Evolutionary conservation across 441 rosid genomes (phyloP), one percentile per base, ranked within the genome.

Genomic region (Jatropha multifida): DNA sequence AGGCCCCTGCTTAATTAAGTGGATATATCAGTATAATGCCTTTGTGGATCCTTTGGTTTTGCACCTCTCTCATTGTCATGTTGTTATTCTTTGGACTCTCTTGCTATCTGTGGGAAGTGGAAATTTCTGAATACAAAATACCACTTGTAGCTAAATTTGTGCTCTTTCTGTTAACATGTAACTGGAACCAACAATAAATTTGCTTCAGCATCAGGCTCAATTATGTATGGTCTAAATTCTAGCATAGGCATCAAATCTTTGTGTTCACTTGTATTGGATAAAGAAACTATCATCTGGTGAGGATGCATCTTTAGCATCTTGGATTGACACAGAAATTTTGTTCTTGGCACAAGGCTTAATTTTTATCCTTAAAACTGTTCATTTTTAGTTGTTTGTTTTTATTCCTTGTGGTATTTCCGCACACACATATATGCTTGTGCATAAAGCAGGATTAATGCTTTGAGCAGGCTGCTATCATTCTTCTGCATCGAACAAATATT

Each of bases 51-150:
- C 55, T 4, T 75, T 37, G 48, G 15, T 26, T 61, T 68, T 59
- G 18, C 61, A 27, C 60, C 51, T 40, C 55, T 20, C 23, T 51
- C 46, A 6, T 17, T 56, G 10, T 40, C 38, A 41, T 5, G 14
- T 37, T 4, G 32, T 44, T 42, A 48, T 14, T 4, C 15, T 59
- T 37, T 32, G 60, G 46, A n/a, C n/a, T 42, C 38, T 18, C 65
- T n/a, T 27, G 56, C 65, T 66, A 17, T 26, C n/a, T 48, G 17
- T 15, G 13, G 71, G 26, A 59, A 67, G 66, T 40, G 41, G 59
- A 59, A 66, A 38, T 20, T 58, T 60, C 46, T 32, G 38, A 58
- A 27, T 37, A 66, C 48, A 68, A 74, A 63, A 27, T 68, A 8
- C 32, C 42, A 40, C 23, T 46, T 68, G 63, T 5, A 4, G 74